Base-by-base conservation (phyloP, 495 filamentous ascomycete genomes). In the Thermochaetoides thermophila region DNA sequence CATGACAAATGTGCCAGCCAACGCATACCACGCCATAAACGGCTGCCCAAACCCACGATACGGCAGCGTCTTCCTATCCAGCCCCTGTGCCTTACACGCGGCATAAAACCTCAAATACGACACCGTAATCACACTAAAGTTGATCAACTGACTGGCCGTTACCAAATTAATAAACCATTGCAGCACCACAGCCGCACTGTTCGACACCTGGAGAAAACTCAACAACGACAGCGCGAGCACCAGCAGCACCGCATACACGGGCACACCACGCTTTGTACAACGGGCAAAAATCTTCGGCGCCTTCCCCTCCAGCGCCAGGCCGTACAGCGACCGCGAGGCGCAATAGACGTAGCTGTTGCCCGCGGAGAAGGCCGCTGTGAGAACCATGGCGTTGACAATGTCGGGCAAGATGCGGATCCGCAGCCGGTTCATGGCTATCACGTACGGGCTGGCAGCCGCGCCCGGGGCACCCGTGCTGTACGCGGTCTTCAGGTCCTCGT, bases 261-360 rank as follows among this genome's bases (percentile, higher is more conserved):
- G 74, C 26, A 79, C 64, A 10, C 76, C 76, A 14, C 51, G 50
- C 39, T 58, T 59, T 4, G 69, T 71, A 35, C 78, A 83, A 40
- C 64, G 68, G 0, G 61, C 60, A 31, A 91, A 64, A 33, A 84
- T 46, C 13, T 46, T 57, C 0, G 82, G 82, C 0, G 82, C 82
- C 20, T 69, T 67, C 2, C 66, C 66, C 42, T 73, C 77, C 37
- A 79, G 59, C 0, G 79, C 75, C 17, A 91, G 64, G 3, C 79
- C 81, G 47, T 81, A 81, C 14, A 92, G 53, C 31, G 71, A 74
- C 21, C 84, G 69, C 29, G 75, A 82, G 5, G 79, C 79, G 49
- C 77, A 83, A 56, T 84, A 92, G 17, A 81, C 73, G 52, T 84
- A 87, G 28, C 77, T 78, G 51, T 91, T 91, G 2, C 83, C 84